Evolutionary conservation across 441 rosid species (phyloP).

Genomic region (Bocquillonia castaneifolia): DNA sequence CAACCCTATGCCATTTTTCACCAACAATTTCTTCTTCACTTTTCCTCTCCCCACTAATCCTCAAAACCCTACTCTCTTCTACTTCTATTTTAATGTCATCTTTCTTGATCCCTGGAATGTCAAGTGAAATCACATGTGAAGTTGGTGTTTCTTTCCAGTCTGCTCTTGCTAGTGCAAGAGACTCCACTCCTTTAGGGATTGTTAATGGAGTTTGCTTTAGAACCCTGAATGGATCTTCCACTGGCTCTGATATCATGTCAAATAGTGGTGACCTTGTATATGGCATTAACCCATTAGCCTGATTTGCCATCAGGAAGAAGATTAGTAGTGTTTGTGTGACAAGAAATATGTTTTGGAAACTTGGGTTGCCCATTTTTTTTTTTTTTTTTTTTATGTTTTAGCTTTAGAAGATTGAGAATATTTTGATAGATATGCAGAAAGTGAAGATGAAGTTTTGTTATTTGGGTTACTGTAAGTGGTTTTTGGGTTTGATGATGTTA

Average conservation of each 20-base stretch:
- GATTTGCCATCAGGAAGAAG: too few species aligned
- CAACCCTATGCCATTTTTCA: slow-evolving; percentile 51
- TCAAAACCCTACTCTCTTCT: slow-evolving; percentile 45
- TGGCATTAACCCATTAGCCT: too few species aligned
- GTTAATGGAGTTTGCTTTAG: slow-evolving; percentile 38
- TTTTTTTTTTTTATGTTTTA: too few species aligned
- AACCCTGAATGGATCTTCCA: slow-evolving; percentile 39
- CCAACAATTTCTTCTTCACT: slow-evolving; percentile 31
- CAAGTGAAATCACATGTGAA: slow-evolving; percentile 34
- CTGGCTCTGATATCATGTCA: slow-evolving; percentile 28
- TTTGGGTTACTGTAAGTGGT: too few species aligned
- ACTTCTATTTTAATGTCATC: slow-evolving; percentile 50
- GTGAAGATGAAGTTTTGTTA: too few species aligned
- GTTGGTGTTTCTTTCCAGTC: slow-evolving; percentile 47
- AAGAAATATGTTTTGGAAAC: too few species aligned
- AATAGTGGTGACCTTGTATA: slow-evolving; percentile 27
- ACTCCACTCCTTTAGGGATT: slow-evolving; percentile 27
- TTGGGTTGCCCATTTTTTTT: too few species aligned
- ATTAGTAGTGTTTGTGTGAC: too few species aligned
- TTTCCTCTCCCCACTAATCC: slow-evolving; percentile 49
- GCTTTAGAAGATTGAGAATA: too few species aligned
- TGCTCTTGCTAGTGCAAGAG: slow-evolving; percentile 34
- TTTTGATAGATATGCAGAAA: too few species aligned
- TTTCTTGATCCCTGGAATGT: slow-evolving; percentile 50
- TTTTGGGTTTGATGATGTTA: too few species aligned